phyloP scores from a whole-genome alignment of 805 yeast genomes.

The Kuraishia floccosa region DNA sequence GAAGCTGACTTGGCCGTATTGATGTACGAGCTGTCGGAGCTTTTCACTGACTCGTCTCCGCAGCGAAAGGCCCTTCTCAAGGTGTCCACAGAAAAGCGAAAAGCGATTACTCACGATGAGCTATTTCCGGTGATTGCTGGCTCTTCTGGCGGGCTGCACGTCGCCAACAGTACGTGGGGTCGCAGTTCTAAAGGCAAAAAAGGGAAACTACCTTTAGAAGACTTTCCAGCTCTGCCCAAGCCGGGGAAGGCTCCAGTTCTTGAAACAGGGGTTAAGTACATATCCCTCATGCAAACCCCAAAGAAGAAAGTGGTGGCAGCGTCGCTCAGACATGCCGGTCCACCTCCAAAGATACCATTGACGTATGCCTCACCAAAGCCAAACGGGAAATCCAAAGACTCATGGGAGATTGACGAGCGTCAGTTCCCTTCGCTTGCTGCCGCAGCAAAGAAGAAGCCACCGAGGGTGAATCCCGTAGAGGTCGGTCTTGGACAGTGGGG shows the following conservation, averaged over 20 bases:
- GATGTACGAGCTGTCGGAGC: slow-evolving; percentile 48
- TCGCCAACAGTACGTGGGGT: neutral
- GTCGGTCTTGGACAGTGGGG: slow-evolving; percentile 21
- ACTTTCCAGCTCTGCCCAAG: neutral
- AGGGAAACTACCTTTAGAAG: neutral
- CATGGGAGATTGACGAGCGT: neutral
- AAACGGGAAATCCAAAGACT: neutral
- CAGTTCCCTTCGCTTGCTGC: slow-evolving; percentile 22
- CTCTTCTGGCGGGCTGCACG: slow-evolving; percentile 2
- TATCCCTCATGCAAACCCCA: neutral
- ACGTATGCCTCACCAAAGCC: neutral
- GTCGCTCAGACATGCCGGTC: too few species aligned
- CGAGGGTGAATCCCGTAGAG: slow-evolving; percentile 45
- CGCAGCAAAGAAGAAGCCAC: slow-evolving; percentile 33
- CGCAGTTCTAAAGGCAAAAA: neutral
- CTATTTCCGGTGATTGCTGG: slow-evolving; percentile 3
- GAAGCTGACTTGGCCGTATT: slow-evolving; percentile 45
- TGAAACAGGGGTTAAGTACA: neutral
- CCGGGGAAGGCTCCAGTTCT: neutral
- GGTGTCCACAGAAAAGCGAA: neutral
- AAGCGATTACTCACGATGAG: neutral
- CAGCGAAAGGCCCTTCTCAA: slow-evolving; percentile 21
- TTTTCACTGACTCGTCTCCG: slow-evolving; percentile 34
- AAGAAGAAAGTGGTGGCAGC: too few species aligned
- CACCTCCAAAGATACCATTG: too few species aligned